phyloP scores from a whole-genome alignment of 129 eudicot genomes.

The Logfia minima region DNA sequence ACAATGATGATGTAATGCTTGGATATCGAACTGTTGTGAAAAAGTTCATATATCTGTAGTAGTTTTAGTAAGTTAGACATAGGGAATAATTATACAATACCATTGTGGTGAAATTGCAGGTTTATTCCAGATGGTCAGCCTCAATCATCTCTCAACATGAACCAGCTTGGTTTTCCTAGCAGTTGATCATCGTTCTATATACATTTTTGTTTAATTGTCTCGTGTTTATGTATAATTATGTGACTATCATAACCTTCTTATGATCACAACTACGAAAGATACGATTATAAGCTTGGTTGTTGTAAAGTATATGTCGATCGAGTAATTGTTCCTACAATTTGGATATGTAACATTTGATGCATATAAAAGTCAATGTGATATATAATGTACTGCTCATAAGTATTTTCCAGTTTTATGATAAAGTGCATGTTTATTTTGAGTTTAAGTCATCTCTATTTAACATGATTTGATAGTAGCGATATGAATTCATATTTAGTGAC shows the following conservation, averaged over 20 bases:
- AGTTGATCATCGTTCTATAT: constrained; percentile 4
- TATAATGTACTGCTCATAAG: not conserved
- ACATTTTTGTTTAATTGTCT: not conserved
- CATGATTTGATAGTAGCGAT: too few species aligned
- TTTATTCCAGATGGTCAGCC: constrained; percentile 31
- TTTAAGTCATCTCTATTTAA: too few species aligned
- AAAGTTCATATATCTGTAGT: not conserved
- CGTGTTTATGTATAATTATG: not conserved
- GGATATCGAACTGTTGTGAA: not conserved
- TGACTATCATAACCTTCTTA: not conserved
- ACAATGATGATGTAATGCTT: too few species aligned
- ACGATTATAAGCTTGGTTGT: constrained; percentile 13
- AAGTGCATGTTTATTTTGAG: too few species aligned
- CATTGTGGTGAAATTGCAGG: constrained; percentile 19
- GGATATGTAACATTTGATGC: constrained; percentile 16
- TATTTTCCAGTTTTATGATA: not conserved
- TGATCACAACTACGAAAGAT: not conserved
- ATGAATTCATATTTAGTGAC: too few species aligned
- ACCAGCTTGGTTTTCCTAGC: constrained; percentile 13
- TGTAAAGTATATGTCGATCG: not conserved
- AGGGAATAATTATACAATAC: too few species aligned
- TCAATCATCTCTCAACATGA: constrained; percentile 27
- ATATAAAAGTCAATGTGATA: not conserved
- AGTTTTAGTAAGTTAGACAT: not conserved
- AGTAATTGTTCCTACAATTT: constrained; percentile 12